Base-by-base conservation (phyloP, 495 filamentous ascomycete genomes). In the Viridothelium virens region DNA sequence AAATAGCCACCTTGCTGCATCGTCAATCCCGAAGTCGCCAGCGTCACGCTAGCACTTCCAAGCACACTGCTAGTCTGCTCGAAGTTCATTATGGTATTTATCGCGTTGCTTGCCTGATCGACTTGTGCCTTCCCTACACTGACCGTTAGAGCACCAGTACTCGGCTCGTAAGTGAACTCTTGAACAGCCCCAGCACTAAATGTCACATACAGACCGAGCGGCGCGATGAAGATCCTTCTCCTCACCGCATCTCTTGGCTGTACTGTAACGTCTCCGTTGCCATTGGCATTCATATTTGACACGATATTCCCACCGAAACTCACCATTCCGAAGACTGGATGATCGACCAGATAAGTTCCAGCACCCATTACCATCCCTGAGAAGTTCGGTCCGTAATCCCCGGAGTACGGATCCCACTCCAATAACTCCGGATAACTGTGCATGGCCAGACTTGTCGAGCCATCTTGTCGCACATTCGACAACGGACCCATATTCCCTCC, bases 351-450 rank as follows among this genome's bases (percentile, higher is more conserved):
- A 66, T 81, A 83, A 3, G 76, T 76, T 0, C 70, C 77, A 14
- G 79, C 74, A 0, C 79, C 81, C 4, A 83, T 73, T 1, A 75
- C 76, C 53, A 77, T 65, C 0, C 82, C 82, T 0, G 82, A 59
- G 68, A 84, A 83, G 18, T 73, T 76, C 0, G 79, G 79, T 1
- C 82, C 82, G 68, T 83, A 84, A 67, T 84, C 82, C 1, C 82
- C 81, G 65, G 74, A 78, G 62, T 83, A 83, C 7, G 72, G 75
- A 63, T 84, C 82, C 77, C 82, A 82, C n/a, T 70, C 69, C 59
- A 84, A 73, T 3, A 79, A 79, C 46, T 83, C 77, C 7, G 82
- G 80, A 69, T 75, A 84, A 0, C 77, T 78, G 70, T 84, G 82
- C 71, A 84, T 84, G 7, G 78, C 78, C 38, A 77, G 77, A 36